These are phyloP conservation scores for Nakazawaea molendinolei DNA, from an alignment of 805 yeast species.

Conservation along the genomic window DNA sequence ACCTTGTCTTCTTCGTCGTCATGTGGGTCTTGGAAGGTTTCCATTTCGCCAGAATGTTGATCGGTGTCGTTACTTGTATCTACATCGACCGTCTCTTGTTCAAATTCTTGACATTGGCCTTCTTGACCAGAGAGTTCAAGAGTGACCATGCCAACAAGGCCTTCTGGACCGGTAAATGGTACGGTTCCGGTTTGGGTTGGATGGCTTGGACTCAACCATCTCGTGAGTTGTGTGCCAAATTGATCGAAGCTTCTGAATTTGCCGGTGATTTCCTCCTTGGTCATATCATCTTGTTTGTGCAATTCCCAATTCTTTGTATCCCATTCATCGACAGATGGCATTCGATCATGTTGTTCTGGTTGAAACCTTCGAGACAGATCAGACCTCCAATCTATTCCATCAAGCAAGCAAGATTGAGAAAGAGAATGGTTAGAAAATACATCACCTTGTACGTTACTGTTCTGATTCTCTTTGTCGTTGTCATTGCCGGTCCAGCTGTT, in stretches of 20 bases:
- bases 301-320: slow-evolving; percentile 76
- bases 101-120: slow-evolving; percentile 70
- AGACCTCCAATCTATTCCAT: slow-evolving; percentile 96
- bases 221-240: slow-evolving; percentile 92
- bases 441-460: slow-evolving; percentile 71
- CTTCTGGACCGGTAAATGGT: slow-evolving; percentile 99
- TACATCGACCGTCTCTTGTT: slow-evolving; percentile 84
- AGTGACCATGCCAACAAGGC: slow-evolving; percentile 94
- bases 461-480: slow-evolving; percentile 60
- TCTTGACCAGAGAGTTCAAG: slow-evolving; percentile 93
- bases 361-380: slow-evolving; percentile 92
- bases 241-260: slow-evolving; percentile 89
- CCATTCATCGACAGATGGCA: slow-evolving; percentile 97
- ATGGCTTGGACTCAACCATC: slow-evolving; percentile 93
- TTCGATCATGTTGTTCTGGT: slow-evolving; percentile 97
- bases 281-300: slow-evolving; percentile 79
- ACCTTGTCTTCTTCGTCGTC: slow-evolving; percentile 82
- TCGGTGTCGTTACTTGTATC: slow-evolving; percentile 79
- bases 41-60: slow-evolving; percentile 76
- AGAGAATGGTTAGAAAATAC: slow-evolving; percentile 96
- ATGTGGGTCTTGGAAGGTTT: slow-evolving; percentile 98
- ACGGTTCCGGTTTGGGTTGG: slow-evolving; percentile 87
- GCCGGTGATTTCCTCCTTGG: slow-evolving; percentile 96
- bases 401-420: slow-evolving; percentile 93
- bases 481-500: slow-evolving; percentile 89